These are phyloP conservation scores for Aechmea fasciata DNA, from an alignment of 176 grass and related monocot species.

Conservation along the genomic window DNA sequence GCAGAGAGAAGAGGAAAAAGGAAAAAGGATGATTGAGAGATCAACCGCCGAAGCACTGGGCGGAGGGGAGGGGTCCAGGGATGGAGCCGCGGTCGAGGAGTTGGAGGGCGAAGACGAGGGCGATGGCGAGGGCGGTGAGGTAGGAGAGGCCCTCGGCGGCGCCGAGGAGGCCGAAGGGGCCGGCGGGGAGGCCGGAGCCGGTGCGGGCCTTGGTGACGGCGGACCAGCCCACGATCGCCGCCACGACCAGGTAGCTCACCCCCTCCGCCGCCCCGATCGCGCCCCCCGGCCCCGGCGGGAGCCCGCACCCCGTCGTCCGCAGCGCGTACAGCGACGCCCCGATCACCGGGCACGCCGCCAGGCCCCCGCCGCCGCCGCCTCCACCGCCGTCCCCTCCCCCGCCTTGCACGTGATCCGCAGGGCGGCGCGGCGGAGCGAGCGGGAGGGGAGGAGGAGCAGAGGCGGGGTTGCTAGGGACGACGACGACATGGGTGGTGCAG, in stretches of 20 bases:
- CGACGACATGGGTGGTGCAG: too few species aligned
- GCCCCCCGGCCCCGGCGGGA: conserved; percentile 58
- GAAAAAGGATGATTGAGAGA: too few species aligned
- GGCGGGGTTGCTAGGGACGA: background rate
- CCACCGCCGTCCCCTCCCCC: conserved; percentile 37
- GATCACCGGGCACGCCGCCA: conserved; percentile 46
- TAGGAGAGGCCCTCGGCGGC: conserved; percentile 69
- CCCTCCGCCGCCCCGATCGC: conserved; percentile 65
- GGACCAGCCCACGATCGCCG: conserved; percentile 61
- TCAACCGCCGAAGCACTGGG: conserved; percentile 73
- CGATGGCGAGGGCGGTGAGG: conserved; percentile 33
- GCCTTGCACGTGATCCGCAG: conserved; percentile 20
- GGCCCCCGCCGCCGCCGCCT: conserved; percentile 29
- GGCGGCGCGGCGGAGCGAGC: background rate
- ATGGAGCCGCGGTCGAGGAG: conserved; percentile 52
- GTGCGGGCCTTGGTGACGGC: conserved; percentile 60
- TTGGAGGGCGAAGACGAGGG: conserved; percentile 61
- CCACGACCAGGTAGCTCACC: conserved; percentile 66
- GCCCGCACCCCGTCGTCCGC: conserved; percentile 61
- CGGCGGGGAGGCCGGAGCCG: conserved; percentile 58
- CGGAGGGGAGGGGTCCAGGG: conserved; percentile 52
- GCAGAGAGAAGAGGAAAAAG: background rate
- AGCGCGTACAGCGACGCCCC: conserved; percentile 69
- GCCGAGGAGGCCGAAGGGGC: conserved; percentile 57
- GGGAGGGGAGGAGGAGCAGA: background rate